Evolutionary conservation across 2,329 filamentous ascomycete genomes (phyloP).

Genomic region (Diatrype stigma): DNA sequence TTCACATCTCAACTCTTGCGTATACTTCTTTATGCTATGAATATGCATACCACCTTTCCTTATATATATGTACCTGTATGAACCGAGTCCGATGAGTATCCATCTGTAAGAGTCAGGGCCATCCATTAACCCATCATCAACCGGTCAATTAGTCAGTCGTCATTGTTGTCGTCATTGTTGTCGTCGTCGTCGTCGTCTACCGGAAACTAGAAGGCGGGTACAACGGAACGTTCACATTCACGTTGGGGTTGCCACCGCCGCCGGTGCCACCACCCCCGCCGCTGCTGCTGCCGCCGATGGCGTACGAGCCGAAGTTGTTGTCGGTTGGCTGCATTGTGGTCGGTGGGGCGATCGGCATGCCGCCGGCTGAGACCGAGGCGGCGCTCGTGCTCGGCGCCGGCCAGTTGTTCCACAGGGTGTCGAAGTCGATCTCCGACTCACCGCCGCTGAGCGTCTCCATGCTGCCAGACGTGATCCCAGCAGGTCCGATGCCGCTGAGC

Average conservation of each 20-base stretch:
- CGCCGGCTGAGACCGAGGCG: not conserved
- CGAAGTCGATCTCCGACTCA: slow-evolving; percentile 34
- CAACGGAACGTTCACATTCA: slow-evolving; percentile 9
- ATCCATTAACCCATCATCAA: too few relatives aligned
- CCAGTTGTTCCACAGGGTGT: slow-evolving; percentile 30
- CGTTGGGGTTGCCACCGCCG: slow-evolving; percentile 8
- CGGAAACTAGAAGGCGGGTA: slow-evolving; percentile 11
- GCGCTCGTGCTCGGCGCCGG: not conserved
- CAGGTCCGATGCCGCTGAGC: slow-evolving; percentile 16
- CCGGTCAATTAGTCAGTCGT: not conserved
- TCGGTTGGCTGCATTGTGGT: slow-evolving; percentile 11
- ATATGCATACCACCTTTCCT: too few relatives aligned
- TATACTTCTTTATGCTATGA: too few relatives aligned
- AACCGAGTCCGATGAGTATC: too few relatives aligned
- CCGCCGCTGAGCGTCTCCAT: slow-evolving; percentile 21
- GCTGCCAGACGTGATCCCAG: slow-evolving; percentile 13
- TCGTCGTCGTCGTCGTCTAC: not conserved
- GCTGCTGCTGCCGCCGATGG: slow-evolving; percentile 8
- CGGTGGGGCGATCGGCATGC: slow-evolving; percentile 5
- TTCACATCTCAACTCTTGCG: too few relatives aligned
- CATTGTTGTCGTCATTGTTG: not conserved
- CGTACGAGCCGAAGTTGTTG: slow-evolving; percentile 13
- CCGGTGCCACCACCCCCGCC: slow-evolving; percentile 5
- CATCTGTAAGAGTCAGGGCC: too few relatives aligned
- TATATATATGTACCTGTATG: too few relatives aligned